These are phyloP conservation scores for Coniochaeta sp. DNA, from an alignment of 2,329 filamentous ascomycete genomes.

Conservation along the genomic window DNA sequence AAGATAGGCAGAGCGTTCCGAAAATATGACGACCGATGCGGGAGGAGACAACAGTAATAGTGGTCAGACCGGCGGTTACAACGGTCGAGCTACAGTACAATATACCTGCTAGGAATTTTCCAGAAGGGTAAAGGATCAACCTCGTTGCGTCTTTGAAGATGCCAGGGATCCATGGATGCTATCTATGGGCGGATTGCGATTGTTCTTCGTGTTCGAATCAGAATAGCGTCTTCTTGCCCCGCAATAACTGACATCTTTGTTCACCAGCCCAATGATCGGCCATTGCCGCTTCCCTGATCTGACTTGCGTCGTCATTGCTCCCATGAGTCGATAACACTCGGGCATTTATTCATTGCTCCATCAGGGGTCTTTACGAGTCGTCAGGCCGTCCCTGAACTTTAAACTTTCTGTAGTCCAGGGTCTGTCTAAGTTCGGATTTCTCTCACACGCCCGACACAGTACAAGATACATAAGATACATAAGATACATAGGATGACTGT, in stretches of 20 bases:
- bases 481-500: no score
- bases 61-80: not conserved
- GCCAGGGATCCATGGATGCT: no score
- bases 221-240: not conserved
- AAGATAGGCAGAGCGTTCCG: not conserved
- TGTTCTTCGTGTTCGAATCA: not conserved
- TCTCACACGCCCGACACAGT: no score
- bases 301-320: not conserved
- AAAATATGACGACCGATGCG: not conserved
- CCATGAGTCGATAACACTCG: not conserved
- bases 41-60: not conserved
- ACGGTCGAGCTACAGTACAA: not conserved
- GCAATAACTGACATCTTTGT: not conserved
- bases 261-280: not conserved
- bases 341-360: no score
- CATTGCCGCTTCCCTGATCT: not conserved
- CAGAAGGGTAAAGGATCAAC: not conserved
- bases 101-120: not conserved
- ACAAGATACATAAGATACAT: no score
- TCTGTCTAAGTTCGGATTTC: no score
- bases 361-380: no score
- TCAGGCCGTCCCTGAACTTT: not conserved
- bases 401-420: no score
- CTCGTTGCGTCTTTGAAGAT: not conserved
- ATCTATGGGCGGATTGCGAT: not conserved